phyloP scores from a whole-genome alignment of 805 yeast genomes.

The Ogataea corticis region DNA sequence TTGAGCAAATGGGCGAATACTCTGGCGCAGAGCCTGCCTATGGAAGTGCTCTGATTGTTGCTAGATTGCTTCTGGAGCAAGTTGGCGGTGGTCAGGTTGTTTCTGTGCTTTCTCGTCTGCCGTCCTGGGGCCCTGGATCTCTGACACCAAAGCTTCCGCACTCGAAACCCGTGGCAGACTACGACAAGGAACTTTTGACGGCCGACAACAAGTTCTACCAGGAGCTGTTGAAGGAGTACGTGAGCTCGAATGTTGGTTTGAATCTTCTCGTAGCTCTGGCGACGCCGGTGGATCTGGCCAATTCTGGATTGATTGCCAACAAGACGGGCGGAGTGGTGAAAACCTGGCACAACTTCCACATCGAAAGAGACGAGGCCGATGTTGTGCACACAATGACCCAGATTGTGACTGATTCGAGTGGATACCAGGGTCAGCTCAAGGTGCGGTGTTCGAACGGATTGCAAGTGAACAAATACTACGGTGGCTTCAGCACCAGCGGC shows the following conservation, averaged over 20 bases:
- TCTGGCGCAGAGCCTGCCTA: slow-evolving; percentile 62
- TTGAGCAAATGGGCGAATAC: slow-evolving; percentile 50
- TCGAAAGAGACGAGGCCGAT: slow-evolving; percentile 65
- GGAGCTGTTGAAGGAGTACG: slow-evolving; percentile 56
- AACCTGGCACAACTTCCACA: slow-evolving; percentile 65
- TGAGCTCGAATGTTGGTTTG: slow-evolving; percentile 63
- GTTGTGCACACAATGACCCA: slow-evolving; percentile 61
- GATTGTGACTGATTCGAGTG: slow-evolving; percentile 52
- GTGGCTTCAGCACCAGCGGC: slow-evolving; percentile 46
- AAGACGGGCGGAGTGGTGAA: slow-evolving; percentile 71
- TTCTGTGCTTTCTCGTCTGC: slow-evolving; percentile 64
- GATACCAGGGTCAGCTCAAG: slow-evolving; percentile 80
- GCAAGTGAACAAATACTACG: slow-evolving; percentile 75
- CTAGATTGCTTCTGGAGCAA: slow-evolving; percentile 56
- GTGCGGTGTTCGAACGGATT: slow-evolving; percentile 87
- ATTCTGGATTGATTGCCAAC: slow-evolving; percentile 61
- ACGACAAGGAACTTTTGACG: slow-evolving; percentile 49
- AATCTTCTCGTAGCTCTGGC: slow-evolving; percentile 73
- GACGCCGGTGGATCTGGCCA: slow-evolving; percentile 66
- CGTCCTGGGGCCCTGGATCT: slow-evolving; percentile 80
- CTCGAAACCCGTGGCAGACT: slow-evolving; percentile 40
- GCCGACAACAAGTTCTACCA: slow-evolving; percentile 65
- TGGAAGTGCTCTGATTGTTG: slow-evolving; percentile 77
- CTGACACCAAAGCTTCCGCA: slow-evolving; percentile 44
- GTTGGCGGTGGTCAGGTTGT: slow-evolving; percentile 86